phyloP scores from a whole-genome alignment of 805 yeast genomes.

The Limtongia smithiae region DNA sequence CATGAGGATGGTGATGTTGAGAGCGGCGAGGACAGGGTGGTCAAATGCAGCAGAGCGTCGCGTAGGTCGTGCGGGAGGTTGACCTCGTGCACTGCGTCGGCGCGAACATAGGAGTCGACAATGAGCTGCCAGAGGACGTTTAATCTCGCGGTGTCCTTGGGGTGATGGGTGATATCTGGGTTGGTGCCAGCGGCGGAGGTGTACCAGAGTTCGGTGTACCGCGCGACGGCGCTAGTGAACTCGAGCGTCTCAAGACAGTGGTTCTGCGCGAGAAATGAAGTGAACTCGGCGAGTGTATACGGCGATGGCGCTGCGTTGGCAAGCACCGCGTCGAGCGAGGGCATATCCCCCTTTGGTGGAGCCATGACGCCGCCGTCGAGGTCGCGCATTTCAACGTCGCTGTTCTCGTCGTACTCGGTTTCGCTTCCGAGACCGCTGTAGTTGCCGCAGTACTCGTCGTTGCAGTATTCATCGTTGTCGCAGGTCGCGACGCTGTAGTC shows the following conservation, averaged over 20 bases:
- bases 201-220: conserved; percentile 27
- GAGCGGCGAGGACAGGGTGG: conserved; percentile 5
- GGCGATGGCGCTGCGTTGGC: conserved; percentile 31
- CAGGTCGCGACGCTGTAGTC: conserved; percentile 1
- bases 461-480: no score
- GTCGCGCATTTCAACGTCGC: background rate
- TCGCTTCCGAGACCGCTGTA: no score
- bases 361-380: background rate
- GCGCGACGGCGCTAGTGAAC: conserved; percentile 33
- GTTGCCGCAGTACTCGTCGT: no score
- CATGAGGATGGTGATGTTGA: no score
- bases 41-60: conserved; percentile 32
- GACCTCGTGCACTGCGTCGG: conserved; percentile 17
- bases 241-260: conserved; percentile 37
- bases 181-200: background rate
- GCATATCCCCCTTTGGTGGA: conserved; percentile 19
- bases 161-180: background rate
- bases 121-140: background rate
- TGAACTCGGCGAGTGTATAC: conserved; percentile 33
- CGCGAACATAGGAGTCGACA: background rate
- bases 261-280: conserved; percentile 33
- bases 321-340: conserved; percentile 35
- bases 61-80: conserved; percentile 34
- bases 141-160: background rate
- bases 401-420: no score